Conservation (phyloP, 148 eudicot species). For the Persicaria tinctoria region DNA sequence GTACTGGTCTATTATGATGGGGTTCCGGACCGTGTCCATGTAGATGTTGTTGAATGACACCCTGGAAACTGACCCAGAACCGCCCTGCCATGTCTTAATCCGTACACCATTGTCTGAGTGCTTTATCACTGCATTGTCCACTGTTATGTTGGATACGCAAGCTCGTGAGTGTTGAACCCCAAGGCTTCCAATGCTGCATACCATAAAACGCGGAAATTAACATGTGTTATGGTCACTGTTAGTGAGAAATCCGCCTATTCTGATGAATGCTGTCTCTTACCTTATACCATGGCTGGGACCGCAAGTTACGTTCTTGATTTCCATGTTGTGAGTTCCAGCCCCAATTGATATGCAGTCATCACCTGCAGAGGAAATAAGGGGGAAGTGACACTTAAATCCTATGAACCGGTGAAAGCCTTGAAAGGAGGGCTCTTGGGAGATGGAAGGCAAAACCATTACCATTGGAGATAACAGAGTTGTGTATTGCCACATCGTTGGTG, state of each 20-base stretch:
- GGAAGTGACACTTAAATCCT: background rate
- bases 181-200: conserved; percentile 83
- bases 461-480: conserved; percentile 63
- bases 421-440: background rate
- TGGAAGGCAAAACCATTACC: conserved; percentile 25
- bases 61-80: conserved; percentile 69
- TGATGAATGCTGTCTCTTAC: conserved; percentile 20
- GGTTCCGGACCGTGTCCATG: conserved; percentile 87
- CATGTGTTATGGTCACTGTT: background rate
- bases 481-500: conserved; percentile 49
- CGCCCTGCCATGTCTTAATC: conserved; percentile 97
- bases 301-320: conserved; percentile 77
- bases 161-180: conserved; percentile 67
- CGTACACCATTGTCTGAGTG: conserved; percentile 85
- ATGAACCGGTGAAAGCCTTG: background rate
- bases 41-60: conserved; percentile 54
- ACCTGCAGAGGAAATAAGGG: conserved; percentile 29
- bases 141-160: conserved; percentile 75
- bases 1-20: conserved; percentile 78
- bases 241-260: background rate
- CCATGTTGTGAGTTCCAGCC: conserved; percentile 67
- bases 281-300: conserved; percentile 95
- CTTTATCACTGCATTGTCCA: conserved; percentile 48
- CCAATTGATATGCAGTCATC: conserved; percentile 96
- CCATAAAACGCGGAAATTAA: background rate